A percentile compares a stretch with the other conserved stretches of the same genome.
phyloP scores from a whole-genome alignment of 2,329 filamentous ascomycete species.

The Verticillium longisporum region DNA sequence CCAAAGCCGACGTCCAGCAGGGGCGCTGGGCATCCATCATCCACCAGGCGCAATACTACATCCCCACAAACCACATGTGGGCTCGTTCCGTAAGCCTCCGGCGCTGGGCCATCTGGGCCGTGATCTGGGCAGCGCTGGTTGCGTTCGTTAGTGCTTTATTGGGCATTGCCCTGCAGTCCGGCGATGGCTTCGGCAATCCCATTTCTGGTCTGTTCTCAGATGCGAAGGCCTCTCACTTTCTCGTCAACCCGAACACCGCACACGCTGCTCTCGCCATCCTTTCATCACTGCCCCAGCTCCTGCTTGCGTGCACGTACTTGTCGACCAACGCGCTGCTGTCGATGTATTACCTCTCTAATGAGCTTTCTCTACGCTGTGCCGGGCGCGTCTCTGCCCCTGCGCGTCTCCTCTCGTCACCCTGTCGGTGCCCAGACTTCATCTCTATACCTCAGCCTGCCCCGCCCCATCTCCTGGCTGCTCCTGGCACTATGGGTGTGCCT shows the following conservation, averaged over 20 bases:
- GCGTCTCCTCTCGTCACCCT: conserved; percentile 37
- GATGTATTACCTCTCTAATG: conserved; percentile 41
- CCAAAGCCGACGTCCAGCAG: conserved; percentile 35
- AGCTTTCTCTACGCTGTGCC: conserved; percentile 36
- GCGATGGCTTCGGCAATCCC: background rate
- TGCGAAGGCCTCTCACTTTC: conserved; percentile 13
- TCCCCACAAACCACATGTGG: conserved; percentile 35
- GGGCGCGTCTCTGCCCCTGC: conserved; percentile 25
- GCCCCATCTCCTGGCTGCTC: conserved; percentile 36
- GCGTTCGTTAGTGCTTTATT: conserved; percentile 32
- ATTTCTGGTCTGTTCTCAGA: background rate
- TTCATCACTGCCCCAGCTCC: conserved; percentile 40
- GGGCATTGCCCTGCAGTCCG: conserved; percentile 6
- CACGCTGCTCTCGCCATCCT: conserved; percentile 27
- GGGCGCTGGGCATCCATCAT: conserved; percentile 30
- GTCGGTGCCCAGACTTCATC: conserved; percentile 38
- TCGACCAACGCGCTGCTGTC: conserved; percentile 39
- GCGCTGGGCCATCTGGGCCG: conserved; percentile 33
- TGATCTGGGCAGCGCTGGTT: conserved; percentile 29
- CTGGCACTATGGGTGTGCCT: conserved; percentile 34
- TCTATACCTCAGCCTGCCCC: conserved; percentile 43
- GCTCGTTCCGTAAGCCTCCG: conserved; percentile 31
- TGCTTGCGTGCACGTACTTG: conserved; percentile 41
- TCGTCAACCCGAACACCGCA: conserved; percentile 8
- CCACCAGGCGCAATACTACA: conserved; percentile 36